Base-by-base conservation (phyloP, 176 grass and related monocot species). In the Bromus sterilis region DNA sequence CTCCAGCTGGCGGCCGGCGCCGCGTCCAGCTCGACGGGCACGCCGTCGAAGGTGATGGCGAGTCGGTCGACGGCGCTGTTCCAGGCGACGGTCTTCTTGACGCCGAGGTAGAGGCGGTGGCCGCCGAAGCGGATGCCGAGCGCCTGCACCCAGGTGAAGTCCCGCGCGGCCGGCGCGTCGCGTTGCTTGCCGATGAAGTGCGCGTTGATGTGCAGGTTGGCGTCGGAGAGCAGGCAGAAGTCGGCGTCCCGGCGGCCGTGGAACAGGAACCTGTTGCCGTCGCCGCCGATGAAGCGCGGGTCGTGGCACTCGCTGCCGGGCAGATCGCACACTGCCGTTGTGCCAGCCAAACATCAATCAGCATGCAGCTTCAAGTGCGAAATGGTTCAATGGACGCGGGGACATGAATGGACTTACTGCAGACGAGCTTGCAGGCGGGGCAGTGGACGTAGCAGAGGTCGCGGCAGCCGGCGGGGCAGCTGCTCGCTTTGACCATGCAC, bases 111-210 rank as follows among this genome's bases (percentile, higher is more conserved):
- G 16, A 90, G 88, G 59, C 80, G 88, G 80, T 87, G 88, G 6
- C 37, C 67, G 20, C 84, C 84, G 75, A 83, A 90, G 79, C 79
- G 88, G 84, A 90, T 79, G 84, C 88, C 88, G 48, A 90, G 83
- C 1, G 88, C 83, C 79, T 87, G 88, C 58, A 90, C 87, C 87
- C 87, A 89, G 4, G 87, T 89, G 87, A 89, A 89, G 83, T 85
- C 87, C 4, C 87, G 63, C 14, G 78, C 71, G 7, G 14, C 56
- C 5, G 0, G 9, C 0, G 5, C 33, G 63, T 86, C 86, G 79
- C 78, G 87, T n/a, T n/a, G n/a, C 69, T 87, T 92, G 41, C 93
- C 93, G 64, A 95, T 92, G 90, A 95, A 92, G 81, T 92, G 93
- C 55, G 85, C 90, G 63, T 95, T 95, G 78, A 95, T 95, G 84